These are phyloP conservation scores for Teunomyces gatunensis DNA, from an alignment of 805 yeast genomes.

Conservation along the genomic window DNA sequence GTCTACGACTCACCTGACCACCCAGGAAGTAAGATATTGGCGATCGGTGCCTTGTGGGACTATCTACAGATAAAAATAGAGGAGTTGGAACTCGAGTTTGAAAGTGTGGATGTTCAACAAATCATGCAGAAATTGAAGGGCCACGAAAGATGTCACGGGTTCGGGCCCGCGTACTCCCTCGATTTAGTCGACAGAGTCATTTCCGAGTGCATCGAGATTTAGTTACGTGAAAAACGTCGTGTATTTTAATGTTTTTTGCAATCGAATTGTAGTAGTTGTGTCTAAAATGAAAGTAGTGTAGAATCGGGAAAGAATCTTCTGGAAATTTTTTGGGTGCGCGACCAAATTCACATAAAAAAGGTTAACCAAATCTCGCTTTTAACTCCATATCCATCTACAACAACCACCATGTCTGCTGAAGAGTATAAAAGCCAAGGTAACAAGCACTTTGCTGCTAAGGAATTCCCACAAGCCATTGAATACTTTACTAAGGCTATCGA, in stretches of 20 bases:
- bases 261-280: not conserved
- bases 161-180: slow-evolving; percentile 66
- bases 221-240: not conserved
- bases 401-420: slow-evolving; percentile 53
- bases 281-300: not conserved
- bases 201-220: slow-evolving; percentile 8
- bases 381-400: not conserved
- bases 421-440: slow-evolving; percentile 90
- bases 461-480: slow-evolving; percentile 76
- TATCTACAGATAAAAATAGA: slow-evolving; percentile 52
- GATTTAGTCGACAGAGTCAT: slow-evolving; percentile 41
- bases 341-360: not conserved
- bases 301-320: not conserved
- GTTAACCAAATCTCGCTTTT: not conserved
- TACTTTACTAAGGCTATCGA: slow-evolving; percentile 84
- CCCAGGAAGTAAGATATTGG: slow-evolving; percentile 52
- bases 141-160: slow-evolving; percentile 72
- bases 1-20: slow-evolving; percentile 36
- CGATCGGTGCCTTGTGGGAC: slow-evolving; percentile 83
- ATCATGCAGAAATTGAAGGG: slow-evolving; percentile 64
- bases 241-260: slow-evolving; percentile 2
- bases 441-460: slow-evolving; percentile 86
- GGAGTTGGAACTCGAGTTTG: slow-evolving; percentile 42
- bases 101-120: slow-evolving; percentile 51
- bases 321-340: slow-evolving; percentile 1